phyloP scores from a whole-genome alignment of 2,329 filamentous ascomycete genomes.

The Chaetothyriales sp. region DNA sequence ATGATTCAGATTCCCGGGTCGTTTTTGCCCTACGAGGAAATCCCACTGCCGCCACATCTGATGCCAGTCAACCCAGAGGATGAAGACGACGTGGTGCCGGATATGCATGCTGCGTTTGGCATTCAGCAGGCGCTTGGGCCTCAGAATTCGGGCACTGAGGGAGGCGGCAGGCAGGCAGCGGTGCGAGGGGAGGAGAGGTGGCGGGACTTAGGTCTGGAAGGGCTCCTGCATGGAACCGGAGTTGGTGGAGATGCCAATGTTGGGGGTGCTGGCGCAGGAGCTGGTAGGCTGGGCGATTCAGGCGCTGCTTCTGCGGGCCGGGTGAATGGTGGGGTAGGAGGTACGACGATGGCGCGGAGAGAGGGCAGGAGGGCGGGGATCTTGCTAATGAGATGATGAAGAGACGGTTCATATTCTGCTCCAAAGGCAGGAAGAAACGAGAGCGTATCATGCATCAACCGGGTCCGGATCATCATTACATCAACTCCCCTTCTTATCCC shows the following conservation, averaged over 20 bases:
- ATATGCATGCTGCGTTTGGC: constrained; percentile 52
- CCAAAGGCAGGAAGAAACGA: neutral
- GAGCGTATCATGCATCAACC: neutral
- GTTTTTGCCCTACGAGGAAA: constrained; percentile 42
- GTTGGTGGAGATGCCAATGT: neutral
- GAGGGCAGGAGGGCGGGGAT: constrained; percentile 6
- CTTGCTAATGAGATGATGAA: constrained; percentile 10
- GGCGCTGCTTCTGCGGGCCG: neutral
- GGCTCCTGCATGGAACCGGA: constrained; percentile 1
- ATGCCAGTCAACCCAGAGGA: constrained; percentile 52
- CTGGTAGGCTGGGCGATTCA: constrained; percentile 1
- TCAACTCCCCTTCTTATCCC: neutral
- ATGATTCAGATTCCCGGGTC: constrained; percentile 21
- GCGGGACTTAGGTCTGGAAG: constrained; percentile 14
- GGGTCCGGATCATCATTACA: neutral
- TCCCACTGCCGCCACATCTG: constrained; percentile 44
- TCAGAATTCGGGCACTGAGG: constrained; percentile 36
- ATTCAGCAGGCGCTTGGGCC: constrained; percentile 46
- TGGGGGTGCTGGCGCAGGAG: constrained; percentile 1
- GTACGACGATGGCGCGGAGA: constrained; percentile 5
- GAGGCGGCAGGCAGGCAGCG: constrained; percentile 23
- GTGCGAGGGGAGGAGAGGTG: constrained; percentile 11
- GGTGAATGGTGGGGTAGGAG: constrained; percentile 1
- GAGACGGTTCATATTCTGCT: neutral
- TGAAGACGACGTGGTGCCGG: constrained; percentile 51